Evolutionary conservation across 1,284 basidiomycete species (phyloP).

Genomic region (Jaminaea rosea): DNA sequence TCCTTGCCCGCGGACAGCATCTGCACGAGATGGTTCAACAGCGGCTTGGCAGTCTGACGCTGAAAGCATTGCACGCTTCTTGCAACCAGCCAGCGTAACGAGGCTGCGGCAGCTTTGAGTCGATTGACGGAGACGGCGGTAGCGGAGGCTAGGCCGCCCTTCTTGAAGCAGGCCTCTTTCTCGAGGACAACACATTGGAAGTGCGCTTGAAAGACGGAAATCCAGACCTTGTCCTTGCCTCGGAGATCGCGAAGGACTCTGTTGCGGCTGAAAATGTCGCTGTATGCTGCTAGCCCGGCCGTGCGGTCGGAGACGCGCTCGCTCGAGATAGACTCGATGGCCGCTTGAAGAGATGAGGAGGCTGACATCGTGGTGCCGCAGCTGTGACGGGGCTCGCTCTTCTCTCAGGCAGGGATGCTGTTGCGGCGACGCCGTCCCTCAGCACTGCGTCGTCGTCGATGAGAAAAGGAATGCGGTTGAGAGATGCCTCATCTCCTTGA

Average conservation of each 20-base stretch:
- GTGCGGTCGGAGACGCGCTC: constrained; percentile 65
- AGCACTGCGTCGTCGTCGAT: no score
- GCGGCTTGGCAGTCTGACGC: constrained; percentile 53
- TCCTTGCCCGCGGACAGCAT: constrained; percentile 55
- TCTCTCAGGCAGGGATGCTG: no score
- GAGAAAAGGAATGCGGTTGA: no score
- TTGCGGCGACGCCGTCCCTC: no score
- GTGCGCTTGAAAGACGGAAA: constrained; percentile 63
- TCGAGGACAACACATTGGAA: constrained; percentile 62
- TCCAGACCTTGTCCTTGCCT: constrained; percentile 56
- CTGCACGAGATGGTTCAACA: constrained; percentile 63
- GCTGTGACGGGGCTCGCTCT: no score
- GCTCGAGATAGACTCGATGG: constrained; percentile 23
- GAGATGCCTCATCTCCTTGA: no score
- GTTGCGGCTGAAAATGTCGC: constrained; percentile 56
- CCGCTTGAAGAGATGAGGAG: constrained; percentile 24
- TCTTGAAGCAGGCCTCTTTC: constrained; percentile 55
- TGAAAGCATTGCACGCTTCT: constrained; percentile 55
- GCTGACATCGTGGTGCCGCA: no score
- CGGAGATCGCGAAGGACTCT: constrained; percentile 51
- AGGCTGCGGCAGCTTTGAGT: constrained; percentile 58
- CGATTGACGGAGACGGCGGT: constrained; percentile 53
- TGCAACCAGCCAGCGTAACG: constrained; percentile 64
- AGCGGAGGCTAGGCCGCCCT: constrained; percentile 47
- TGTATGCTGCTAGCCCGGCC: constrained; percentile 58